Base-by-base conservation (phyloP, 495 filamentous ascomycete genomes). In the Neohortaea acidophila region DNA sequence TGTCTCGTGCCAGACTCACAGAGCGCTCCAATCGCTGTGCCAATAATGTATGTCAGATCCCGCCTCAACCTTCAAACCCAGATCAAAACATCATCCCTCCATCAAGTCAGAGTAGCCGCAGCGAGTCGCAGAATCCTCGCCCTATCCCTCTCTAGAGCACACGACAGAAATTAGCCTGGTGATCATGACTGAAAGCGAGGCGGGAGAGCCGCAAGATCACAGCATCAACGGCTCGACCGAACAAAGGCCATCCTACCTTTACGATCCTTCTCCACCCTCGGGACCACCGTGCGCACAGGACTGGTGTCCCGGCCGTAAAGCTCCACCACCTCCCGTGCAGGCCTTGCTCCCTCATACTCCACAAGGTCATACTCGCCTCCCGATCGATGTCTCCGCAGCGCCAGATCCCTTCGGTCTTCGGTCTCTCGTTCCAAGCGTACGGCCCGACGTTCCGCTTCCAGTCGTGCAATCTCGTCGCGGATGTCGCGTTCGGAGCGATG, bases 191-290 rank as follows among this genome's bases (percentile, higher is more conserved):
- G n/a, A n/a, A n/a, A n/a, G n/a, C n/a, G n/a, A n/a, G n/a, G n/a
- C n/a, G n/a, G n/a, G n/a, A n/a, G n/a, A n/a, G n/a, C n/a, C n/a
- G n/a, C n/a, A n/a, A n/a, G n/a, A n/a, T n/a, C n/a, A n/a, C n/a
- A n/a, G n/a, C n/a, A n/a, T n/a, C n/a, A n/a, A n/a, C n/a, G n/a
- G n/a, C n/a, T 63, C 66, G 59, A 65, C 34, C 57, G 46, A 48
- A 63, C 57, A 59, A 79, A 68, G 60, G 66, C 70, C 67, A 81
- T 66, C 77, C 68, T 84, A 91, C 85, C 81, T 79, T 71, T 83
- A 60, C 75, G 75, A 55, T 92, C 81, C 65, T 75, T 79, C 61
- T 79, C 76, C 46, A 89, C 63, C 49, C 82, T 69, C 15, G n/a
- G n/a, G 8, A 78, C 51, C 10, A 73, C 56, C 36, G 72, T 65